Evolutionary conservation across 2,329 filamentous ascomycete genomes (phyloP).

Genomic region (Colletotrichum chrysophilum): DNA sequence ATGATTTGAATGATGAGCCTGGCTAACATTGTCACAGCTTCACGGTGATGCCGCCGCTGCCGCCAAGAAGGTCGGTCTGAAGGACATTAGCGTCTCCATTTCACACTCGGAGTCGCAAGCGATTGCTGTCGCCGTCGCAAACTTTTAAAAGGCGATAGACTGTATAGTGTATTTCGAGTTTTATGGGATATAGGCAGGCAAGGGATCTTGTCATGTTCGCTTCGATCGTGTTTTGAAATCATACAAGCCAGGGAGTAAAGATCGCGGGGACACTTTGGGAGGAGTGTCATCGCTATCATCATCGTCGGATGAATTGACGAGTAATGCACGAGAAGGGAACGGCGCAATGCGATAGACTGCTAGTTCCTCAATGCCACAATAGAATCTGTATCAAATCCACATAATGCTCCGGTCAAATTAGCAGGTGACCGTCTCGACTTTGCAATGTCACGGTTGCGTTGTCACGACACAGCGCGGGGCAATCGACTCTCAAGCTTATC

Average conservation of each 20-base stretch:
- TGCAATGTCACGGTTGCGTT: not conserved
- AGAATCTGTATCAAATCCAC: conserved; percentile 19
- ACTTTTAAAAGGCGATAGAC: conserved; percentile 58
- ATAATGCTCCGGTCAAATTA: not conserved
- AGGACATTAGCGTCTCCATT: conserved; percentile 90
- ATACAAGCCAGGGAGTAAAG: conserved; percentile 21
- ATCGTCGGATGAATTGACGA: conserved; percentile 23
- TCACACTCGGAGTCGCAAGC: conserved; percentile 95
- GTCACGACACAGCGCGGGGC: not conserved
- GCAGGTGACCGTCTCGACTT: not conserved
- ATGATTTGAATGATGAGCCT: not conserved
- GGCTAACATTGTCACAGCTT: conserved; percentile 65
- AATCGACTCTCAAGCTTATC: not conserved
- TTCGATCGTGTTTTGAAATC: conserved; percentile 22
- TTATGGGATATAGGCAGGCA: conserved; percentile 22
- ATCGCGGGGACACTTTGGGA: conserved; percentile 21
- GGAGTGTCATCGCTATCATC: conserved; percentile 9
- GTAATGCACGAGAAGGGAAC: conserved; percentile 18
- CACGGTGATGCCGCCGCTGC: conserved; percentile 83
- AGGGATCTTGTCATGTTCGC: conserved; percentile 19
- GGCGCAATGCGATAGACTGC: conserved; percentile 15
- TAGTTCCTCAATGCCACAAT: conserved; percentile 20
- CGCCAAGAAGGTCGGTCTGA: conserved; percentile 86
- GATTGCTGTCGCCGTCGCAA: conserved; percentile 89
- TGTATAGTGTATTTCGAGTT: conserved; percentile 21